phyloP scores from a whole-genome alignment of 73 alveolate species.

The Tetrahymena elliotti region DNA sequence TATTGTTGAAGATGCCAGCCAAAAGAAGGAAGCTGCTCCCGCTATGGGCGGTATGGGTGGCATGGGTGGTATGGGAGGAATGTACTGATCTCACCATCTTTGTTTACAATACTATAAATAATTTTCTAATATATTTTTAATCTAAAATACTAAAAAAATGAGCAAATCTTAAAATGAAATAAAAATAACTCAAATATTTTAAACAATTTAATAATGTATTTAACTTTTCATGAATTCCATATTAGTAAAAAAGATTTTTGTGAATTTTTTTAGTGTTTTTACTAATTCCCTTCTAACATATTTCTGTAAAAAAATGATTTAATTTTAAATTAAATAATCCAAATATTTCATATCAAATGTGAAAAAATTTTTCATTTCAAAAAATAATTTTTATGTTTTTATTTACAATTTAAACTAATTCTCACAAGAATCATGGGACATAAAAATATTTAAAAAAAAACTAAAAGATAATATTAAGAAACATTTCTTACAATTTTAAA shows the following conservation, averaged over 20 bases:
- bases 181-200: not conserved
- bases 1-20: conserved; percentile 54
- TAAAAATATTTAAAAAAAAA: no score
- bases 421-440: no score
- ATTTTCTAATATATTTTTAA: not conserved
- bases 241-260: not conserved
- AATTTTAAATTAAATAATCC: no score
- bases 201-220: conserved; percentile 5
- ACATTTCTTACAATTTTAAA: no score
- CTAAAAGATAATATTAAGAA: no score
- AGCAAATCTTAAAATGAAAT: not conserved
- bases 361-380: no score
- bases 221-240: not conserved
- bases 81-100: conserved; percentile 58
- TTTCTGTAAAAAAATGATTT: no score
- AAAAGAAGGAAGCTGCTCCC: conserved; percentile 49
- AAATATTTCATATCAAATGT: no score
- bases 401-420: no score
- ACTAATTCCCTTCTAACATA: not conserved
- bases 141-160: not conserved
- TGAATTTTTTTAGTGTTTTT: not conserved
- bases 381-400: no score
- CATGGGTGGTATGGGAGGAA: conserved; percentile 87
- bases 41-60: conserved; percentile 70
- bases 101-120: not conserved